phyloP scores from a whole-genome alignment of 352 stramenopile genomes.

The Pythium volutum region DNA sequence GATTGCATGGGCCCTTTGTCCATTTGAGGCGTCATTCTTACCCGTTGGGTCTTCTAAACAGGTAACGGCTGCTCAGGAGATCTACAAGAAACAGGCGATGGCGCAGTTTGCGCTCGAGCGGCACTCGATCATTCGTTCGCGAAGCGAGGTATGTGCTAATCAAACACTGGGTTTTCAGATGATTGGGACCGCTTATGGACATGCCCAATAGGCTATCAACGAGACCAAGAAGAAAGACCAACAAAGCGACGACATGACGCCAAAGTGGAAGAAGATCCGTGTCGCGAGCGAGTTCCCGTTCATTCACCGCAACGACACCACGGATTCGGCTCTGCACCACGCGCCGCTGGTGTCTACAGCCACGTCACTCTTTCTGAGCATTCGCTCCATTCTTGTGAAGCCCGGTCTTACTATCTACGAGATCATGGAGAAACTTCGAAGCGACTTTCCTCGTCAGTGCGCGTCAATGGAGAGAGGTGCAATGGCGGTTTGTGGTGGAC shows the following conservation, averaged over 20 bases:
- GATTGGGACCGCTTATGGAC: neutral
- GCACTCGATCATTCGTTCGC: neutral
- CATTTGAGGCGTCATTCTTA: neutral
- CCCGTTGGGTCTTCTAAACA: neutral
- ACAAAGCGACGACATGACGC: neutral
- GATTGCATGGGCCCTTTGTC: neutral
- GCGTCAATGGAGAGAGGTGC: neutral
- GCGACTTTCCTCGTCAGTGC: neutral
- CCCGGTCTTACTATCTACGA: neutral
- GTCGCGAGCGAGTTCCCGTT: neutral
- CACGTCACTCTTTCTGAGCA: conserved; percentile 5
- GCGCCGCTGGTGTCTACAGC: neutral
- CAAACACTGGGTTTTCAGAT: too few species aligned
- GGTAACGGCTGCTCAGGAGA: neutral
- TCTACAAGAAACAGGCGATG: neutral
- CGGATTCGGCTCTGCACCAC: neutral
- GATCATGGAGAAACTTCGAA: neutral
- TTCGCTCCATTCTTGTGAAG: neutral
- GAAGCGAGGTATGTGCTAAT: neutral
- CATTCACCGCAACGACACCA: neutral
- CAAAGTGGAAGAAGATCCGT: conserved; percentile 17
- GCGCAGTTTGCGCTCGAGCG: conserved; percentile 4
- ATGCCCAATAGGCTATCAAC: neutral
- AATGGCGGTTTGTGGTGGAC: neutral
- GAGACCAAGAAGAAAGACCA: neutral